A percentile compares a stretch with the other conserved stretches of the same genome.
Evolutionary conservation across 2,329 filamentous ascomycete species (phyloP).

Genomic region (Colletotrichum viniferum): DNA sequence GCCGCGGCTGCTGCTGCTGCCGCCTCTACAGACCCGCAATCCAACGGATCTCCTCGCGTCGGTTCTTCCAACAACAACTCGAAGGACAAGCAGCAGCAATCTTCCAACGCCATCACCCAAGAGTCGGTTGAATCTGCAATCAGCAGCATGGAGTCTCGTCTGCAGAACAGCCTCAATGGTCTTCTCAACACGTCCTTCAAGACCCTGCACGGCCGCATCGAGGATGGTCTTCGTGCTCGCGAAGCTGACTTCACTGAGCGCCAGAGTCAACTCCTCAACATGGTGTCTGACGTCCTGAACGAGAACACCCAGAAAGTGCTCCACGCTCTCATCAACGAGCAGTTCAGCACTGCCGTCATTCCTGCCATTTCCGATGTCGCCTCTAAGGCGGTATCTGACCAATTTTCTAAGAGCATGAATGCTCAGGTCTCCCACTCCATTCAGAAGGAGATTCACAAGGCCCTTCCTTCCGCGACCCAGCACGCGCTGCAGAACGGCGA

Average conservation of each 20-base stretch:
- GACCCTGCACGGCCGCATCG: constrained; percentile 66
- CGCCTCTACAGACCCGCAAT: constrained; percentile 48
- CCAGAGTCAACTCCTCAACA: constrained; percentile 59
- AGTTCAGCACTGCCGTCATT: constrained; percentile 77
- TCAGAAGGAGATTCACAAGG: constrained; percentile 74
- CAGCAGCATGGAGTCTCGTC: constrained; percentile 54
- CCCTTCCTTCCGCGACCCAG: constrained; percentile 70
- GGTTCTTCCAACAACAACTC: constrained; percentile 28
- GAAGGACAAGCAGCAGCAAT: constrained; percentile 33
- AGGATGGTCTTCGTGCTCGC: constrained; percentile 65
- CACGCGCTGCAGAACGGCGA: constrained; percentile 76
- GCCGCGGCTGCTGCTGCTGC: constrained; percentile 40
- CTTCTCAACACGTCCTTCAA: constrained; percentile 62
- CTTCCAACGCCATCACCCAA: constrained; percentile 33
- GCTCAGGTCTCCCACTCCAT: constrained; percentile 69
- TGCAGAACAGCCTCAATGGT: constrained; percentile 52
- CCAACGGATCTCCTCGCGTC: constrained; percentile 44
- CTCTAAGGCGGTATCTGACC: constrained; percentile 70
- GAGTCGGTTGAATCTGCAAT: constrained; percentile 61
- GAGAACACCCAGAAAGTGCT: constrained; percentile 74
- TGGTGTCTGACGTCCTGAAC: constrained; percentile 65
- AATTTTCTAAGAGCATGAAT: constrained; percentile 71
- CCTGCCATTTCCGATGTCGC: constrained; percentile 75
- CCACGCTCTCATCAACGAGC: constrained; percentile 74
- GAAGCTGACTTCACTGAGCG: constrained; percentile 57